Evolutionary conservation across 345 rosid species (phyloP).

Genomic region (Theobroma cacao): DNA sequence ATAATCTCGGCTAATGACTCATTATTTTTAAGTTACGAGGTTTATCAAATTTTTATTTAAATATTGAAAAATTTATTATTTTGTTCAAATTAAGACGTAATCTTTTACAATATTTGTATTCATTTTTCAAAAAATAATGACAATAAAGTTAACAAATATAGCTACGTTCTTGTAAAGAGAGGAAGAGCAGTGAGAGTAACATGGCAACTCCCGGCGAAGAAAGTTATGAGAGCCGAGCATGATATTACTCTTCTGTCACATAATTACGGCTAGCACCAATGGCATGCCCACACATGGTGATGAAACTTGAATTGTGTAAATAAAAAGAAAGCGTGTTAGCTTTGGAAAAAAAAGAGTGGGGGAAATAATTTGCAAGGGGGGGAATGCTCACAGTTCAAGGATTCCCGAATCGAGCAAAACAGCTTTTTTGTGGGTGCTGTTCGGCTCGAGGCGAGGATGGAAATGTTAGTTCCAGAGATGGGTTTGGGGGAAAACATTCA

Average conservation of each 20-base stretch:
- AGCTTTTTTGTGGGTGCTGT: not conserved
- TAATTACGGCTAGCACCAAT: slow-evolving; percentile 1
- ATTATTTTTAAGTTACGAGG: too few relatives aligned
- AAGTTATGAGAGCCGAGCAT: not conserved
- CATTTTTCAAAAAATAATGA: too few relatives aligned
- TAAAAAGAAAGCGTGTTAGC: not conserved
- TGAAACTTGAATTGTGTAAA: not conserved
- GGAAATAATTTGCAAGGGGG: not conserved
- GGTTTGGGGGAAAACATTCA: slow-evolving; percentile 12
- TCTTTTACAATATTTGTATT: too few relatives aligned
- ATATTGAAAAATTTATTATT: too few relatives aligned
- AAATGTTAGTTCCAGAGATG: not conserved
- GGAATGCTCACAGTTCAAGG: slow-evolving; percentile 7
- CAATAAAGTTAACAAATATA: too few relatives aligned
- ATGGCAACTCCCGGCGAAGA: not conserved
- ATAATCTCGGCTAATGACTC: too few relatives aligned
- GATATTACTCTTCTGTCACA: not conserved
- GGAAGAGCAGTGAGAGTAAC: not conserved
- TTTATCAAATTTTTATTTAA: too few relatives aligned
- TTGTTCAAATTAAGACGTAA: too few relatives aligned
- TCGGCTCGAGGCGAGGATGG: slow-evolving; percentile 9
- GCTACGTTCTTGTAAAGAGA: not conserved
- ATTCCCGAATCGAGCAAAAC: slow-evolving; percentile 12
- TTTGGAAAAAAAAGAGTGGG: not conserved
- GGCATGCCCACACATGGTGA: not conserved